Conservation (phyloP, 495 filamentous ascomycete species). For the Platismatia glauca region DNA sequence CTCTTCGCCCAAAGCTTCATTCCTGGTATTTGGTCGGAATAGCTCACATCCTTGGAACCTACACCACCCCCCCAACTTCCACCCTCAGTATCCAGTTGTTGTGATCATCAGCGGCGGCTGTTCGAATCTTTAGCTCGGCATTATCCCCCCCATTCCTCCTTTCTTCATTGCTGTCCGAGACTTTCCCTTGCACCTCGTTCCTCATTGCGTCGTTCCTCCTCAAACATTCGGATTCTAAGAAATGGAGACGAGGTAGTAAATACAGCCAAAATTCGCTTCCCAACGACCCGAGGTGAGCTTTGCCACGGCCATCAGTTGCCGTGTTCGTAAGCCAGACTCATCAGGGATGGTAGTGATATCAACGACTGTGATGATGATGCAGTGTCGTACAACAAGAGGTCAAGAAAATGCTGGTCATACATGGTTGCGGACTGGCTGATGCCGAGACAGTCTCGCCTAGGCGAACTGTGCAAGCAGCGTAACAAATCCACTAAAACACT, state of each 20-base stretch:
- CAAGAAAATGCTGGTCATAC: not conserved
- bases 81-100: not conserved
- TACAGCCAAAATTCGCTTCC: not conserved
- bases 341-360: not conserved
- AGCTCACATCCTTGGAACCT: not conserved
- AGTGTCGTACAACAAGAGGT: not conserved
- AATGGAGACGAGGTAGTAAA: not conserved
- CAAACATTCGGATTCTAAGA: not conserved
- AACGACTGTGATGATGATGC: not conserved
- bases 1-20: not conserved
- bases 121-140: not conserved
- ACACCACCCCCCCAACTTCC: not conserved
- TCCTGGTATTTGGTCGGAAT: not conserved
- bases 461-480: not conserved
- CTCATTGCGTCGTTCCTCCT: not conserved
- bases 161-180: not conserved
- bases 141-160: not conserved
- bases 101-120: not conserved
- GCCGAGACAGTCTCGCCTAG: not conserved
- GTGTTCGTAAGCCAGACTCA: not conserved
- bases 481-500: not conserved
- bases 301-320: not conserved
- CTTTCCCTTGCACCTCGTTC: not conserved
- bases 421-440: not conserved
- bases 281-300: not conserved